A percentile compares a stretch with the other conserved stretches of the same genome.
Conservation (phyloP, 225 moss, liverwort and hornwort genomes). For the Polytrichum formosum region DNA sequence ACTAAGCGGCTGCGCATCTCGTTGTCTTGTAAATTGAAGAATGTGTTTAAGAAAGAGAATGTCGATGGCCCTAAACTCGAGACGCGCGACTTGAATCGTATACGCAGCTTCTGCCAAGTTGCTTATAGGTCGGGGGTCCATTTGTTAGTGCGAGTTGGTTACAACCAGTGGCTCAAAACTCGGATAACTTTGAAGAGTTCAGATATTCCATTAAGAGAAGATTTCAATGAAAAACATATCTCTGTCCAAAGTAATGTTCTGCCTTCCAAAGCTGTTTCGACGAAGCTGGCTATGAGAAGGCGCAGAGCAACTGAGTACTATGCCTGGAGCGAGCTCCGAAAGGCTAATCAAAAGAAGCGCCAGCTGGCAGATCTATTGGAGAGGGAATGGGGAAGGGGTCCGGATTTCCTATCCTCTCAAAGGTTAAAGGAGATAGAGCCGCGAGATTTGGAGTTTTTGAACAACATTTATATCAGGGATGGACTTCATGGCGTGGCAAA, state of each 20-base stretch:
- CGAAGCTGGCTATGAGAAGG: not conserved
- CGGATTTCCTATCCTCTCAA: slow-evolving; percentile 6
- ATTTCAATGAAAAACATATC: not conserved
- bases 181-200: not conserved
- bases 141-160: too few species aligned
- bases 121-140: too few species aligned
- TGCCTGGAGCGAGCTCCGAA: slow-evolving; percentile 11
- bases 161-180: slow-evolving; percentile 19
- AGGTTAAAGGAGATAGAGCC: slow-evolving; percentile 5
- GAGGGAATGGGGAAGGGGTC: too few species aligned
- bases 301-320: not conserved
- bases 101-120: too few species aligned
- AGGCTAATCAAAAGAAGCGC: not conserved
- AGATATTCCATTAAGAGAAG: not conserved
- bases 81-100: too few species aligned
- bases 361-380: too few species aligned
- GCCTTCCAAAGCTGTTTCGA: slow-evolving; percentile 18
- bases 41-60: too few species aligned
- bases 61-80: too few species aligned
- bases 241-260: slow-evolving; percentile 25
- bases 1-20: too few species aligned
- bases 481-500: not conserved
- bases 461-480: too few species aligned
- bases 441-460: not conserved
- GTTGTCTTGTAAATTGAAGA: too few species aligned